These are phyloP conservation scores for Myriosclerotinia duriaeana DNA, from an alignment of 2,329 filamentous ascomycete genomes.

Conservation along the genomic window DNA sequence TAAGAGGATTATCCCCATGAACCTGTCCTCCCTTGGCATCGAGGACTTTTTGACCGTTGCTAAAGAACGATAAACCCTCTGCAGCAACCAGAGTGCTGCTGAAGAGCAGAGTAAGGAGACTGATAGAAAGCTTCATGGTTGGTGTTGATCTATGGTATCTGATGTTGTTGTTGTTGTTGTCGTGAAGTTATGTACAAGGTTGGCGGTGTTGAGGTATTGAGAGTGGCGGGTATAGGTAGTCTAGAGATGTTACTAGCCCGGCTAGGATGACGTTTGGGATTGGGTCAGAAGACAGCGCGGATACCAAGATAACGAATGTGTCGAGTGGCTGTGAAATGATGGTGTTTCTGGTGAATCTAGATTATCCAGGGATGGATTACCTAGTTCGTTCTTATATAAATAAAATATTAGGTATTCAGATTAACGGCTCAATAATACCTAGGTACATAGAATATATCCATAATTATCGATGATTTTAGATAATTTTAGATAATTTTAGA, in stretches of 20 bases:
- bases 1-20: conserved; percentile 76
- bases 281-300: conserved; percentile 19
- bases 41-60: conserved; percentile 49
- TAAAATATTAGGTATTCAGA: too few species aligned
- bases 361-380: neutral
- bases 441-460: too few species aligned
- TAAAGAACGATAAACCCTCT: conserved; percentile 48
- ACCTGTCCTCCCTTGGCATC: conserved; percentile 46
- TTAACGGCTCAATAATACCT: too few species aligned
- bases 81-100: conserved; percentile 42
- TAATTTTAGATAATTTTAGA: too few species aligned
- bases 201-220: conserved; percentile 16
- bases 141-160: conserved; percentile 16
- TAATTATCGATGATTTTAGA: too few species aligned
- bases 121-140: conserved; percentile 40
- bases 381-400: neutral
- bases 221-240: conserved; percentile 16
- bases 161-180: conserved; percentile 19
- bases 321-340: neutral
- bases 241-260: conserved; percentile 10
- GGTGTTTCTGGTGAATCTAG: neutral
- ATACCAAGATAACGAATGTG: neutral
- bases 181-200: conserved; percentile 21
- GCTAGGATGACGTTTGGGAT: conserved; percentile 20
- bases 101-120: conserved; percentile 35